Base-by-base conservation (phyloP, 2,329 filamentous ascomycete species). In the Aspergillus fischeri region DNA sequence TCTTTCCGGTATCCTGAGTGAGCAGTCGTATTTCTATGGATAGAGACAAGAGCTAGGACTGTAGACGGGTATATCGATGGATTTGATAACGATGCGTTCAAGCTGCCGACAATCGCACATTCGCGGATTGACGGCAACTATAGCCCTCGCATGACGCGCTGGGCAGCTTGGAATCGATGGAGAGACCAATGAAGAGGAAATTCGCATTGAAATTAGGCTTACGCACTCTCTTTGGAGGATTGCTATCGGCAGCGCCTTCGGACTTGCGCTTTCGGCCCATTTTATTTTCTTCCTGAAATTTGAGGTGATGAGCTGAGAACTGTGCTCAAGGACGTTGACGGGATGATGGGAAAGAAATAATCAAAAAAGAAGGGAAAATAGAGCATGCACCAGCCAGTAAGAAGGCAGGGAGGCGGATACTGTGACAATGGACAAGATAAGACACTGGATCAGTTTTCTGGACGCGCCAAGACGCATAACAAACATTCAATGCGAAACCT, bases 181-280 rank as follows among this genome's bases (percentile, higher is more conserved):
- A 51, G 24, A 51, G 21, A 42, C 9, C 44, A 29, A 17, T 10
- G 14, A 29, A 29, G 44, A 27, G 35, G 32, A 41, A 45, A 51
- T 29, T 20, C 41, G 41, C 44, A 47, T 25, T 47, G 44, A 24
- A 24, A 47, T 47, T 47, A 27, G 44, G 29, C 28, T 35, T 51
- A 38, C 28, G 28, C 27, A 41, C 28, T 47, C 44, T 24, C 24
- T 47, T 47, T 21, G 44, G 44, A 17, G 44, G 24, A 17, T 47
- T 47, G 44, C 44, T 27, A 47, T 47, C 28, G 24, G 57, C 48
- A 10, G 51, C 59, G 45, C 48, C 56, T 24, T 55, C 49, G 1
- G 56, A 59, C 38, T 54, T 52, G 53, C 61, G 61, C 52, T 62
- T 61, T 41, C 44, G 52, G 41, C 57, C 57, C 61, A 63, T 63